Percentiles rank a stretch among this genome's conserved stretches.
Evolutionary conservation across 768 basidiomycete species (phyloP).

Genomic region (Serendipita sp.): DNA sequence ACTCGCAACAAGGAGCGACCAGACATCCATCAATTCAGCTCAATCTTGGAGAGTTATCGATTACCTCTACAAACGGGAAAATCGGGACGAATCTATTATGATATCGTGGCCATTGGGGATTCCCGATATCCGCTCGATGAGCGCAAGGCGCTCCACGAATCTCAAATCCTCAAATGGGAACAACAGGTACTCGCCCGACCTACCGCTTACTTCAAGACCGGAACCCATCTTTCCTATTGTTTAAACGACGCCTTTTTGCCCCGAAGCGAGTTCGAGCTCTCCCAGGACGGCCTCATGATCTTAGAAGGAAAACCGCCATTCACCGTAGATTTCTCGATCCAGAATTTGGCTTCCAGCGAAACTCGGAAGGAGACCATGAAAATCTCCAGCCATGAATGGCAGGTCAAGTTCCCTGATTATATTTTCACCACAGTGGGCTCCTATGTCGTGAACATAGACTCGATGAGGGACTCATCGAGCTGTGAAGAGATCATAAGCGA

Average conservation of each 20-base stretch:
- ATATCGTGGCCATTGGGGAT: slow-evolving; percentile 81
- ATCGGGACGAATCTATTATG: slow-evolving; percentile 73
- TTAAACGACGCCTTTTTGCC: slow-evolving; percentile 50
- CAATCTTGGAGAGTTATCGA: slow-evolving; percentile 63
- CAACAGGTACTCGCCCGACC: slow-evolving; percentile 76
- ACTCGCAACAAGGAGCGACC: slow-evolving; percentile 53
- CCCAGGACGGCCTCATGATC: slow-evolving; percentile 41
- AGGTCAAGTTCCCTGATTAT: slow-evolving; percentile 51
- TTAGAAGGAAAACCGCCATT: slow-evolving; percentile 83
- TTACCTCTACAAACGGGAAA: slow-evolving; percentile 68
- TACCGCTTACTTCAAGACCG: slow-evolving; percentile 58
- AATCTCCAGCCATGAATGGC: slow-evolving; percentile 44
- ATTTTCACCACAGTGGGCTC: slow-evolving; percentile 65
- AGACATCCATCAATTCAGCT: slow-evolving; percentile 68
- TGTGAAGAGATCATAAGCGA: slow-evolving; percentile 65
- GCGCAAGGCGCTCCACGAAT: slow-evolving; percentile 9
- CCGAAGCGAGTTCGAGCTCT: slow-evolving; percentile 30
- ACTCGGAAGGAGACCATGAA: slow-evolving; percentile 41
- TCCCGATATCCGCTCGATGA: slow-evolving; percentile 55
- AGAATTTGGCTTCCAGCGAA: slow-evolving; percentile 58
- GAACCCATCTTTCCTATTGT: slow-evolving; percentile 56
- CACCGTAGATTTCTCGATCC: slow-evolving; percentile 54
- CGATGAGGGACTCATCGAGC: slow-evolving; percentile 60
- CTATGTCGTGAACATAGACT: slow-evolving; percentile 64
- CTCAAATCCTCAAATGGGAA: slow-evolving; percentile 57